phyloP scores from a whole-genome alignment of 1,284 basidiomycete species.

The Sanghuangporus weigelae region DNA sequence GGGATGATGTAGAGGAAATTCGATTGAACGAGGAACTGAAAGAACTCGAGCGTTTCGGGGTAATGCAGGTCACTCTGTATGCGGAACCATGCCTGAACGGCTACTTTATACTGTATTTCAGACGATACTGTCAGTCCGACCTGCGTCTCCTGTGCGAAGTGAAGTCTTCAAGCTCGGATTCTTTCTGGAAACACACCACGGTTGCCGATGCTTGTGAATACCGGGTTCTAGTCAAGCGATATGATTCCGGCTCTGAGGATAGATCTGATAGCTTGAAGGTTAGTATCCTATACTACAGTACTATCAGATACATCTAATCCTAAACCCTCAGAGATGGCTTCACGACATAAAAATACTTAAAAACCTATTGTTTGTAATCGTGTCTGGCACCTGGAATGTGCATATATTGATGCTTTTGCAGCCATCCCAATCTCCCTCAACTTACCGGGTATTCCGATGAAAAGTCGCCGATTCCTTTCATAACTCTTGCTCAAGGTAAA shows the following conservation, averaged over 20 bases:
- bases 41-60: constrained; percentile 33
- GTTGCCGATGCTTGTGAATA: constrained; percentile 37
- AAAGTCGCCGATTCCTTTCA: constrained; percentile 42
- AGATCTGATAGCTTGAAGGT: constrained; percentile 6
- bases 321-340: constrained; percentile 37
- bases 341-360: constrained; percentile 47
- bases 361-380: constrained; percentile 37
- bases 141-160: constrained; percentile 30
- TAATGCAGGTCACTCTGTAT: constrained; percentile 19
- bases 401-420: constrained; percentile 19
- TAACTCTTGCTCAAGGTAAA: constrained; percentile 44
- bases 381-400: not conserved
- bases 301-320: not conserved
- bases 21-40: constrained; percentile 4
- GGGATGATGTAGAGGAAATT: not conserved
- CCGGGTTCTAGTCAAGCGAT: constrained; percentile 38
- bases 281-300: not conserved
- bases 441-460: constrained; percentile 48
- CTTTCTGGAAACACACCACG: constrained; percentile 43
- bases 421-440: constrained; percentile 50
- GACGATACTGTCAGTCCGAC: constrained; percentile 45
- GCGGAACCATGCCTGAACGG: not conserved
- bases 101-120: constrained; percentile 32
- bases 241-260: constrained; percentile 38
- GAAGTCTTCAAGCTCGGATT: constrained; percentile 31